Evolutionary conservation across 2,329 filamentous ascomycete genomes (phyloP), one percentile per base, ranked within the genome.

Genomic region (Diplodia sapinea): DNA sequence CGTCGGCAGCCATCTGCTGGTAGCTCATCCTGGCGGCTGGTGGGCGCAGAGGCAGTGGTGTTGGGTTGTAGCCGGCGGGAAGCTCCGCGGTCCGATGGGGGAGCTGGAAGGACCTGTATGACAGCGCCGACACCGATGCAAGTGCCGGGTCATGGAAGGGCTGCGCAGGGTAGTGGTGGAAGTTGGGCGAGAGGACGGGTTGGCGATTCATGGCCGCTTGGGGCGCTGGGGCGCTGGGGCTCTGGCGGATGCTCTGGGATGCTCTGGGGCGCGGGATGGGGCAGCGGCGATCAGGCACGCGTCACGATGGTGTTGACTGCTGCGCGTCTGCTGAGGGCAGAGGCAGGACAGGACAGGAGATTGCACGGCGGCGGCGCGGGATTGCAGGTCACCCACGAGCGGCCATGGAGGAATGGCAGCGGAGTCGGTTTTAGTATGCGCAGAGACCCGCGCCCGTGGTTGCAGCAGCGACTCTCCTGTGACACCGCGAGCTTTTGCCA

Each of bases 41-140:
- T 56, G 55, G 67, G 52, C 62, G 62, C 36, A 63, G 64, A 64
- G 69, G 54, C 57, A 65, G 67, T 43, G 64, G 47, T 52, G 57
- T 67, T 62, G 63, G 68, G 66, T 64, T 70, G 68, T 70, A 75
- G 73, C 71, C 73, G 75, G 74, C 73, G 74, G 73, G 70, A 72
- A 75, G 76, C 74, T 75, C 76, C 76, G 77, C 76, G 70, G 78
- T 74, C 75, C 78, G 79, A 74, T 79, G 73, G 70, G 79, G 76
- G 74, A 79, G 75, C 73, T 75, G 77, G 72, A 76, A 71, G 69
- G 73, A 71, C 71, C 74, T 74, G 70, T 79, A 80, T 70, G 73
- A 75, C 74, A 78, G 76, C 72, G 76, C 64, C 70, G 72, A 64
- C 56, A 54, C 51, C 51, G 67, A 71, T 43, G 72, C 70, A 70